Conservation (phyloP, 495 filamentous ascomycete species). For the Alectoria sarmentosa region DNA sequence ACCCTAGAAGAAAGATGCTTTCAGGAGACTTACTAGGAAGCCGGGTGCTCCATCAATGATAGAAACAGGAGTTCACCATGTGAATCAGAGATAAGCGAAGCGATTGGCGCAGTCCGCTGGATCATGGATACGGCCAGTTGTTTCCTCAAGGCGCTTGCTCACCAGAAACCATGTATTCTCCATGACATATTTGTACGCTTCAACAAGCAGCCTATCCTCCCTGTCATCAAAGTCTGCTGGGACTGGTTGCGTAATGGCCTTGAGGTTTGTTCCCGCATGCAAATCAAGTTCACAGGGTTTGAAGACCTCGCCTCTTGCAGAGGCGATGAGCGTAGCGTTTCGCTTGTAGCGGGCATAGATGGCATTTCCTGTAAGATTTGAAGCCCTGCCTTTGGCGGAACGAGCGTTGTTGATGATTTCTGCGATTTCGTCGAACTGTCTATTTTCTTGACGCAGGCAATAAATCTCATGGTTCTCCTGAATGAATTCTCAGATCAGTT, state of each 20-base stretch:
- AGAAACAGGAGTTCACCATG: background rate
- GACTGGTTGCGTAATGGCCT: background rate
- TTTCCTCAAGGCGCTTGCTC: constrained; percentile 16
- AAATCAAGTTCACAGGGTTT: constrained; percentile 2
- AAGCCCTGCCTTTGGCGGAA: constrained; percentile 14
- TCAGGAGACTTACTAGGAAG: background rate
- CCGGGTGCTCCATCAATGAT: background rate
- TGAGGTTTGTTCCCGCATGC: background rate
- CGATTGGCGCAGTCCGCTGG: constrained; percentile 18
- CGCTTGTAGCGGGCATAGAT: constrained; percentile 32
- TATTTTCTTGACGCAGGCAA: constrained; percentile 22
- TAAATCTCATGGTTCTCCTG: constrained; percentile 30
- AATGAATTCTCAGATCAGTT: constrained; percentile 20
- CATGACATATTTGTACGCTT: constrained; percentile 16
- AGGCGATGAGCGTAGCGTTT: constrained; percentile 27
- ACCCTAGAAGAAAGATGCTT: background rate
- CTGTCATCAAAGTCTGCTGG: constrained; percentile 7
- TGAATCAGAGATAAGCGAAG: constrained; percentile 9
- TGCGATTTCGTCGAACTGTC: constrained; percentile 27
- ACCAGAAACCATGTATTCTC: constrained; percentile 19
- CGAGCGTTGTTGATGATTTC: constrained; percentile 26
- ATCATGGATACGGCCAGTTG: constrained; percentile 13
- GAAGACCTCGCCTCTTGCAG: constrained; percentile 24
- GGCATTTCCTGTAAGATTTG: constrained; percentile 25
- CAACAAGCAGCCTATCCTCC: constrained; percentile 21